Conservation (phyloP, 805 yeast genomes). For the Candida cerambycidarum region DNA sequence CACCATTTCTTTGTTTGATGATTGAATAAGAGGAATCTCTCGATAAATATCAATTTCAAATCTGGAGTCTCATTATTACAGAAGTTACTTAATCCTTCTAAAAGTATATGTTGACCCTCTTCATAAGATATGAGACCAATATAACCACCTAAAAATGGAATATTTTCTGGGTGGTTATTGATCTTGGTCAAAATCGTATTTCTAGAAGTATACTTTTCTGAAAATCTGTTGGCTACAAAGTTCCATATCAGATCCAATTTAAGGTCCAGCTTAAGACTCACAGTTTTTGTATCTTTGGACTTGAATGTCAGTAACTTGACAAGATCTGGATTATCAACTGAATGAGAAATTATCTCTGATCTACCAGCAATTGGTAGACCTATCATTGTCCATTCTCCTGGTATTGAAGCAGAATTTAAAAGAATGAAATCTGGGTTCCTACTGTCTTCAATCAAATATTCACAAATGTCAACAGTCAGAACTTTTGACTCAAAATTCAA, state of each 20-base stretch:
- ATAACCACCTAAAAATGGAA: slow-evolving; percentile 91
- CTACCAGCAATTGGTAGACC: slow-evolving; percentile 57
- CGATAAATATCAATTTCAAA: slow-evolving; percentile 69
- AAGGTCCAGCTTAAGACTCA: slow-evolving; percentile 3
- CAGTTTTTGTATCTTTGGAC: slow-evolving; percentile 10
- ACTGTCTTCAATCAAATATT: slow-evolving; percentile 30
- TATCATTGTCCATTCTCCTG: slow-evolving; percentile 87
- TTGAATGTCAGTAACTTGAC: slow-evolving; percentile 31
- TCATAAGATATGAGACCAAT: slow-evolving; percentile 88
- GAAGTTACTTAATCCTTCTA: slow-evolving; percentile 35
- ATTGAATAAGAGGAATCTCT: slow-evolving; percentile 60
- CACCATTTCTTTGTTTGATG: slow-evolving; percentile 45
- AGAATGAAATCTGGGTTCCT: slow-evolving; percentile 50
- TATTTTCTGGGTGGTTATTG: slow-evolving; percentile 23
- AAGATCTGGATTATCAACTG: slow-evolving; percentile 41
- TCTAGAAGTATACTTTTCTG: slow-evolving; percentile 31
- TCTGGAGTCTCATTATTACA: slow-evolving; percentile 54
- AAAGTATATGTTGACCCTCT: slow-evolving; percentile 59
- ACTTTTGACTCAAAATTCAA: slow-evolving; percentile 17
- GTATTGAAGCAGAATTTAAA: slow-evolving; percentile 75
- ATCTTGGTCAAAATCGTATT: slow-evolving; percentile 21
- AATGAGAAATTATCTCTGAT: slow-evolving; percentile 59
- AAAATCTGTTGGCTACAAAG: slow-evolving; percentile 50
- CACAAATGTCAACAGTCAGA: slow-evolving; percentile 52
- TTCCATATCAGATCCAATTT: slow-evolving; percentile 44